Percentiles rank a stretch among this genome's conserved stretches.
Conservation (phyloP, 2,329 filamentous ascomycete species). For the Fonsecaea monophora region DNA sequence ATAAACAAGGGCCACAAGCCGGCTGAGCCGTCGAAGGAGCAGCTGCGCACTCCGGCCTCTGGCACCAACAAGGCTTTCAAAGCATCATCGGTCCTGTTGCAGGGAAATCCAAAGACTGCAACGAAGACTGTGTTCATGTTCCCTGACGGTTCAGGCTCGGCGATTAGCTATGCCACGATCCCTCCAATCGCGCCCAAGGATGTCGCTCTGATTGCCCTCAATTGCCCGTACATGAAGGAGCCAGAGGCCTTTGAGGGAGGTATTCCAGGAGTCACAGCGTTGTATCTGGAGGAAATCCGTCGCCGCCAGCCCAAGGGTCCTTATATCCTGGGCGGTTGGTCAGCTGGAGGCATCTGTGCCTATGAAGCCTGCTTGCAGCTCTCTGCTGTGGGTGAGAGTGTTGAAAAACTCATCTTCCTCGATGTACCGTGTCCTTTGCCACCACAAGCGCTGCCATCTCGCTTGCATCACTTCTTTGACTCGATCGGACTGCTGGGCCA, state of each 20-base stretch:
- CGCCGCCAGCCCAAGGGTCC: slow-evolving; percentile 60
- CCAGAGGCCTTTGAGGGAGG: slow-evolving; percentile 49
- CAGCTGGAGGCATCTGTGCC: slow-evolving; percentile 75
- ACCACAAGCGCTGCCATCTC: slow-evolving; percentile 6
- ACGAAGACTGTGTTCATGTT: slow-evolving; percentile 49
- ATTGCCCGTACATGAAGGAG: slow-evolving; percentile 44
- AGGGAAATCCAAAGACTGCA: slow-evolving; percentile 49
- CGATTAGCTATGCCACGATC: slow-evolving; percentile 47
- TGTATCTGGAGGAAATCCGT: slow-evolving; percentile 43
- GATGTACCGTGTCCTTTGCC: slow-evolving; percentile 69
- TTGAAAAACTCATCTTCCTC: slow-evolving; percentile 68
- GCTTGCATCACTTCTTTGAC: slow-evolving; percentile 11
- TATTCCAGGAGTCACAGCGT: slow-evolving; percentile 48
- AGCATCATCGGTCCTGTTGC: slow-evolving; percentile 40
- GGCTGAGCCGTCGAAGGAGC: background rate
- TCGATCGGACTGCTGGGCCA: slow-evolving; percentile 1
- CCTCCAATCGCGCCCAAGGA: slow-evolving; percentile 13
- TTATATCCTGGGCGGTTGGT: slow-evolving; percentile 75
- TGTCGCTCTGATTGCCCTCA: slow-evolving; percentile 46
- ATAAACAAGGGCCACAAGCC: background rate
- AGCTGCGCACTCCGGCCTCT: background rate
- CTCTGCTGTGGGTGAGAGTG: slow-evolving; percentile 61
- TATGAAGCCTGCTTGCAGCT: slow-evolving; percentile 71
- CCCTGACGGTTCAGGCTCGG: slow-evolving; percentile 53
- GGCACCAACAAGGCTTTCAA: slow-evolving; percentile 10